Evolutionary conservation across 1,139 yeast genomes (phyloP), one percentile per base, ranked within the genome.

Genomic region (Candida pseudoviswanathii): DNA sequence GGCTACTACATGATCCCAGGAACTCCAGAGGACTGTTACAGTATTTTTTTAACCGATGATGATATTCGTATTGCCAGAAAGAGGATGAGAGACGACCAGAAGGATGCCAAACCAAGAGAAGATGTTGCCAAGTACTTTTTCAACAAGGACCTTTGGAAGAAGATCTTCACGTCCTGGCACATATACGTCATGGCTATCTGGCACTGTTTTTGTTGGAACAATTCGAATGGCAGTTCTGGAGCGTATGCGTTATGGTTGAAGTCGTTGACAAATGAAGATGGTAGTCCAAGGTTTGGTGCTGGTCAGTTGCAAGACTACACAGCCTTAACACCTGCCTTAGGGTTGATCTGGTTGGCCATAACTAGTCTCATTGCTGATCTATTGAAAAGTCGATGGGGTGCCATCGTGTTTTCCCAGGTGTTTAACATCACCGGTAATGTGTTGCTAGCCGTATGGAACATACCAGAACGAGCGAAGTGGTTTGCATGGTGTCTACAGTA

Each of bases 1-100:
- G 92, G 91, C 0, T 75, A 83, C 57, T 79, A 80, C 58, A 58
- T 77, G 56, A 70, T 85, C 54, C 94, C 94, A 2, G 92, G 90
- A 43, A 84, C 87, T 33, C 94, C 94, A 21, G 65, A 72, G 50
- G 75, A 78, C 47, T 81, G 85, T 57, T 78, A 79, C 63, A 76
- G 84, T 42, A 72, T 80, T 52, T 79, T 78, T 62, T 70, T 82
- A 54, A 71, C 81, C 4, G 86, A 85, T 58, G 86, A 84, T 38
- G 94, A 86, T 55, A 82, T 84, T 44, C 69, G 78, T 51, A 67
- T 85, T 48, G 88, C 89, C 10, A 73, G 86, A 55, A 71, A 70
- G 46, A 77, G 90, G 64, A 72, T 84, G 63, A 70, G 64, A 49
- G 67, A 68, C 26, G 79, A 80, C 59, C 72, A 71, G 50, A 71